Base-by-base conservation (phyloP, 2,329 filamentous ascomycete genomes). In the Exserohilum turcica region DNA sequence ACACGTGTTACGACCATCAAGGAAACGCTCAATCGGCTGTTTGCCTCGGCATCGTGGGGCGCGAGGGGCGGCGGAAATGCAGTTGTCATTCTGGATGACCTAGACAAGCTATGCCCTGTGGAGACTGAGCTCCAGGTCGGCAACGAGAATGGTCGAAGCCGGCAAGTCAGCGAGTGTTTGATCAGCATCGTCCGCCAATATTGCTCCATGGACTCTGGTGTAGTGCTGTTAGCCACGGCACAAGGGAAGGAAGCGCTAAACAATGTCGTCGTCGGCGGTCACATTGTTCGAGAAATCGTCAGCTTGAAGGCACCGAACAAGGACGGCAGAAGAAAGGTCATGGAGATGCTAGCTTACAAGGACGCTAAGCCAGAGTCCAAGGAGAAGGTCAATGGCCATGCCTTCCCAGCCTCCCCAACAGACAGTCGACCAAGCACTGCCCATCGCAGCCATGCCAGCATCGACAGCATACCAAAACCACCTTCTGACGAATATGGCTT, bases 121-220 rank as follows among this genome's bases (percentile, higher is more conserved):
- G 95, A 99, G 75, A 97, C 92, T 0, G 94, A 99, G 72, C 81
- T 99, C 10, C 91, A 97, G 74, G 90, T 96, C 4, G 91, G 91
- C 57, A 92, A 92, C 54, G 92, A 97, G 63, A 97, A 99, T 67
- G 91, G 91, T 15, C 85, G 93, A 59, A 97, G 92, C 71, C 86
- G 92, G 29, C 92, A 97, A 65, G 86, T 97, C 52, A 96, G 92
- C 70, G 94, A 99, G 74, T 86, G 91, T 0, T 83, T 99, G 5
- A 89, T 90, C 69, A 86, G 89, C 0, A 86, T 94, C 60, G 90
- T 93, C 0, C 85, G 87, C 50, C 89, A 97, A 68, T 92, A 93
- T 71, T 96, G 92, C 71, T 86, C 85, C 0, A 82, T 85, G 57
- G 87, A 91, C 55, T 91, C 88, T 57, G 87, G 88, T 2, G 89